These are phyloP conservation scores for Bruguiera gymnorhiza DNA, from an alignment of 345 rosid species.

Conservation along the genomic window DNA sequence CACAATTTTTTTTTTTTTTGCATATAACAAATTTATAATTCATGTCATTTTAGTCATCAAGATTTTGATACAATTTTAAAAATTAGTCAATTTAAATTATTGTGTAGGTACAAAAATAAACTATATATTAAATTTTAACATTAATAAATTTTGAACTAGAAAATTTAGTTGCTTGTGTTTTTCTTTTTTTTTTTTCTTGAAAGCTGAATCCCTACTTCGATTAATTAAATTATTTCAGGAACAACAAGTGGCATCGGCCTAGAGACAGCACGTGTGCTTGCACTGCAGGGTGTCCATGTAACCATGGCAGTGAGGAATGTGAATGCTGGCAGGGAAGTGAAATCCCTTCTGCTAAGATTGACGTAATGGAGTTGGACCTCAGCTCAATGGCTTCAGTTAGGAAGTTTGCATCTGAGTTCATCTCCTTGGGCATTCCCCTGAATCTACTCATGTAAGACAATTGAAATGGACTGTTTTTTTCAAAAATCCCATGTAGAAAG, in stretches of 20 bases:
- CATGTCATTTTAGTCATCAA: too few relatives aligned
- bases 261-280: conserved; percentile 17
- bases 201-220: not conserved
- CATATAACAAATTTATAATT: too few relatives aligned
- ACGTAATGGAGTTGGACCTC: conserved; percentile 25
- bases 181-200: too few relatives aligned
- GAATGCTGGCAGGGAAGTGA: conserved; percentile 11
- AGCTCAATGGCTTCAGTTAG: conserved; percentile 12
- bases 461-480: not conserved
- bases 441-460: conserved; percentile 23
- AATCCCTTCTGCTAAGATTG: conserved; percentile 16
- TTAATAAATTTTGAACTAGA: too few relatives aligned
- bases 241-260: conserved; percentile 19
- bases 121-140: too few relatives aligned
- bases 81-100: too few relatives aligned
- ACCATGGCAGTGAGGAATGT: conserved; percentile 13
- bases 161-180: too few relatives aligned
- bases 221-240: conserved; percentile 3
- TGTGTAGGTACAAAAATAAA: too few relatives aligned
- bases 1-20: too few relatives aligned
- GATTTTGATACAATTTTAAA: too few relatives aligned
- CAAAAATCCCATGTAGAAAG: not conserved
- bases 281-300: not conserved
- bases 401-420: conserved; percentile 18
- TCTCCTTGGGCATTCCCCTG: conserved; percentile 15